Percentiles rank a stretch among this genome's conserved stretches.
Conservation (phyloP, 331 rosid genomes). For the Dryas integrifolia region DNA sequence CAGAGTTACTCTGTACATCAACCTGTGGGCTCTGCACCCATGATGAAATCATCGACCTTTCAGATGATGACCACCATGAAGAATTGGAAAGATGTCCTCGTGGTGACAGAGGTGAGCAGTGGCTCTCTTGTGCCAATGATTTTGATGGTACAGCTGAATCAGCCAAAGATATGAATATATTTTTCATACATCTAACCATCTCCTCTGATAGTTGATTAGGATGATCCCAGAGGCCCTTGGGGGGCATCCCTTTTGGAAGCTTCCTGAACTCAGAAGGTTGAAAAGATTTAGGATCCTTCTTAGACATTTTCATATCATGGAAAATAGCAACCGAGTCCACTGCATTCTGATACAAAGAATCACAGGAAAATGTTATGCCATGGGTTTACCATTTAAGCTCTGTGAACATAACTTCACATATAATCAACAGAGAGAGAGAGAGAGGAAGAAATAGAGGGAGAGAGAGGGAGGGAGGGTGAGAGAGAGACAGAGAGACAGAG, state of each 20-base stretch:
- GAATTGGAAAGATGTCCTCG: conserved; percentile 59
- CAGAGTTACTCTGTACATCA: conserved; percentile 46
- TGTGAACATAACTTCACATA: neutral
- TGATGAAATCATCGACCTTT: conserved; percentile 53
- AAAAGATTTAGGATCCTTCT: conserved; percentile 30
- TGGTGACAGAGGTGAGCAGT: conserved; percentile 47
- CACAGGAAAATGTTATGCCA: conserved; percentile 5
- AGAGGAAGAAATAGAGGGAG: no score
- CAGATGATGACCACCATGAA: conserved; percentile 76
- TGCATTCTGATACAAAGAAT: conserved; percentile 38
- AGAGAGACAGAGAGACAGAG: no score
- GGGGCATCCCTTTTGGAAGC: conserved; percentile 43
- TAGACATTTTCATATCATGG: conserved; percentile 25
- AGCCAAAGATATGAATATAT: conserved; percentile 66
- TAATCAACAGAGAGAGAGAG: neutral
- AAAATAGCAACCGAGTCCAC: conserved; percentile 33
- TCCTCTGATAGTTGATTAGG: conserved; percentile 71
- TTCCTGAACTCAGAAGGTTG: conserved; percentile 34
- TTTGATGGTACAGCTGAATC: conserved; percentile 45
- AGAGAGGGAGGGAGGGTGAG: no score
- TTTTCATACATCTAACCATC: conserved; percentile 77
- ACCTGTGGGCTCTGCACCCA: conserved; percentile 64
- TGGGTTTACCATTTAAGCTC: conserved; percentile 7
- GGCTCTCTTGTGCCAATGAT: conserved; percentile 44
- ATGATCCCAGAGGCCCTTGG: conserved; percentile 56